Evolutionary conservation across 1,284 basidiomycete genomes (phyloP), one percentile per base, ranked within the genome.

Genomic region (Microbotryum violaceum): DNA sequence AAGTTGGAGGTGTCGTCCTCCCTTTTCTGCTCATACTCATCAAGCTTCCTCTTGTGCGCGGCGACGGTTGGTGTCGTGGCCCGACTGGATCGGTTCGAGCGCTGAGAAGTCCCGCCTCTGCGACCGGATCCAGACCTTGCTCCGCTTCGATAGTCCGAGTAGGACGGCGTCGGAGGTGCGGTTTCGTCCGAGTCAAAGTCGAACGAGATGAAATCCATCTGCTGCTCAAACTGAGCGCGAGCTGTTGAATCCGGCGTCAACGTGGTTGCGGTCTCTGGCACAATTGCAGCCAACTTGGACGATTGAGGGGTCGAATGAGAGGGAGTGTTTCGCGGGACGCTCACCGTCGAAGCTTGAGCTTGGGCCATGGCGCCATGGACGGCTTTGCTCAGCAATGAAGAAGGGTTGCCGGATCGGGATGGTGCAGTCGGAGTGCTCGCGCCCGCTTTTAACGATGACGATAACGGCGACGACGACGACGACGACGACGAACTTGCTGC

Each of bases 131-230:
- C 53, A 63, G 68, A 27, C 56, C 62, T 21, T 63, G 65, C 12
- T 60, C 60, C 54, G 49, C 60, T 14, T 58, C 56, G 49, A 57
- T 48, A 48, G 47, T 56, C 31, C 47, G 29, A 23, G 50, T 37
- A 49, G 47, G n/a, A 23, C 29, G 42, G 66, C 44, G 42, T 45
- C 37, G 48, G 68, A 27, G 67, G 65, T 8, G 67, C 71, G 16
- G 58, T 54, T 18, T 46, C 66, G 12, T 72, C 74, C 14, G 77
- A 75, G 23, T 75, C 74, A 18, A 76, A 74, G 3, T 69, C 74
- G 55, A 87, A 82, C 0, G 82, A 77, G 66, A 88, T 81, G 70
- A 83, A 87, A 67, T 87, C 85, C 51, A 81, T 79, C 49, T 71
- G 70, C 54, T 63, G 55, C 27, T 64, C 64, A 31, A 71, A 71